These are phyloP conservation scores for Xylariaceae sp. DNA, from an alignment of 2,329 filamentous ascomycete species.

Conservation along the genomic window DNA sequence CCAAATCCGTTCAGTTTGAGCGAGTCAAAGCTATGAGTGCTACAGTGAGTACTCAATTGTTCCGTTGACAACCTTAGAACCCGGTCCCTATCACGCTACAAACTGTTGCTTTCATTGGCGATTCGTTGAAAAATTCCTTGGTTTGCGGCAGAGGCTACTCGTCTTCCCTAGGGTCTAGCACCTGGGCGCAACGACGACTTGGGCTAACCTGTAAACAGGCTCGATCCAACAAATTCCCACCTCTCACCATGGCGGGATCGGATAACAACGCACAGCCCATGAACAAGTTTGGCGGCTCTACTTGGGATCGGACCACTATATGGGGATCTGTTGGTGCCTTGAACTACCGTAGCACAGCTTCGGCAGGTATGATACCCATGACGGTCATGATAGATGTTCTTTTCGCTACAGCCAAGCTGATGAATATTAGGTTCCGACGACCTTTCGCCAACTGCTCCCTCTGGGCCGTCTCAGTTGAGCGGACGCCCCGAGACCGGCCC, in stretches of 20 bases:
- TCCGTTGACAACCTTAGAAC: neutral
- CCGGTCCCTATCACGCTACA: neutral
- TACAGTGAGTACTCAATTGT: constrained; percentile 23
- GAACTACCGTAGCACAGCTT: constrained; percentile 41
- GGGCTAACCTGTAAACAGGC: constrained; percentile 18
- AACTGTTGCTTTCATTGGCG: neutral
- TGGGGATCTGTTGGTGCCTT: constrained; percentile 50
- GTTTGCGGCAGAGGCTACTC: neutral
- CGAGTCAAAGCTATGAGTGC: constrained; percentile 25
- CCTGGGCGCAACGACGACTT: neutral
- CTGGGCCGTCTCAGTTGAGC: constrained; percentile 64
- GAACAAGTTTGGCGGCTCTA: constrained; percentile 37
- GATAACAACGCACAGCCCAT: constrained; percentile 33
- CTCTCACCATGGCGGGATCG: constrained; percentile 33
- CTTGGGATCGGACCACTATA: constrained; percentile 40
- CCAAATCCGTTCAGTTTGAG: neutral
- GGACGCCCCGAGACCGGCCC: constrained; percentile 63
- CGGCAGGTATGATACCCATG: constrained; percentile 42
- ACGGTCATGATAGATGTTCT: neutral
- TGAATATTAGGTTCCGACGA: constrained; percentile 35
- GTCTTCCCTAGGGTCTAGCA: neutral
- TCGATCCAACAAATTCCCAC: constrained; percentile 33
- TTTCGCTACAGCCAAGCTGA: constrained; percentile 16
- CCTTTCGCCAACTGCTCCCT: constrained; percentile 47
- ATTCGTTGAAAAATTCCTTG: neutral